Base-by-base conservation (phyloP, 768 basidiomycete genomes). In the Austroboletus festivus region DNA sequence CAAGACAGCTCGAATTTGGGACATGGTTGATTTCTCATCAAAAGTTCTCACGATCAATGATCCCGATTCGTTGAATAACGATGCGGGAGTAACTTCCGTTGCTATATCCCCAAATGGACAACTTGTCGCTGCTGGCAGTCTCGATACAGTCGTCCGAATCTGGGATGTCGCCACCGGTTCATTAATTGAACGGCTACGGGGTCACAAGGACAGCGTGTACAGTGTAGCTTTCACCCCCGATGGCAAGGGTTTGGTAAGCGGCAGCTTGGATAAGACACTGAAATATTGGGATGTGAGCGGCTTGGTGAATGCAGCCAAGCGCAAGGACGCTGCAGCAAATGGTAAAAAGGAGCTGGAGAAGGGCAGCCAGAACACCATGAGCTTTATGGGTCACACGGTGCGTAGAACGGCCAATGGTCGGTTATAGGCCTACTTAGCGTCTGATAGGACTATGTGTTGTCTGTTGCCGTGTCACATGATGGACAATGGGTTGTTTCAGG, bases 401-500 rank as follows among this genome's bases (percentile, higher is more conserved):
- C 46, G 75, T 65, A 46, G 67, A 15, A 20, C 16, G n/a, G 38
- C 35, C 4, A 7, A 1, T 42, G 21, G 24, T 40, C 11, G 15
- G 18, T 19, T 28, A 5, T 43, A 38, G 21, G 22, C 48, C 57
- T 19, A 53, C 42, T 39, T 4, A 22, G 42, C 38, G 40, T 23
- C 31, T 16, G 2, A 30, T 56, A 83, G 81, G 85, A 87, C 64
- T 87, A 85, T 50, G 85, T 87, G 50, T 73, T 87, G 43, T 81
- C 80, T 39, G 83, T 85, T 39, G 83, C 82, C 18, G 89, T 93
- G 41, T 92, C 90, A 39, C 87, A 92, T 54, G 94, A 97, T 67
- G 91, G 90, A 51, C 83, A 89, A 55, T 87, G 93, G 89, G 86
- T 98, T 57, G 94, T 96, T 11, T 93, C 91, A 11, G 95, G 96